Evolutionary conservation across 495 filamentous ascomycete species (phyloP), one percentile per base, ranked within the genome.

Genomic region (Trichoderma erinaceum): DNA sequence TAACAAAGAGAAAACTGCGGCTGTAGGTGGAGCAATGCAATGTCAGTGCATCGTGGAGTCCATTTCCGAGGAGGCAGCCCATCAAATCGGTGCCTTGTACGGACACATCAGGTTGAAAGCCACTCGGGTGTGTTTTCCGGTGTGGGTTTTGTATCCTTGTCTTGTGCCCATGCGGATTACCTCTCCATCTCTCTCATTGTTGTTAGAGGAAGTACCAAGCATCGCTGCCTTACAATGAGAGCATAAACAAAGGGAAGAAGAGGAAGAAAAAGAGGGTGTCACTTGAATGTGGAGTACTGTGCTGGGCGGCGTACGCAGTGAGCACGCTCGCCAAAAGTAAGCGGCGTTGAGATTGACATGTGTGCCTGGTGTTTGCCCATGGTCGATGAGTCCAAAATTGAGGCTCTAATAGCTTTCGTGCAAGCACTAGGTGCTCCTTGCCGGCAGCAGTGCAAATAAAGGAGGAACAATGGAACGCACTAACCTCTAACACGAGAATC

Each of bases 61-160:
- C 23, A 4, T 61, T 61, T 11, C 56, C 56, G 56, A 61, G 25
- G 56, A 21, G 56, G 56, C 23, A 61, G 27, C 56, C n/a, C 56
- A 56, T 18, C 8, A 29, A 61, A 32, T 4, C 16, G 23, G 11
- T 1, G 23, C 8, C 11, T 2, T 32, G 25, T 61, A 25, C 15
- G 27, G 23, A 32, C 27, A 61, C 56, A 61, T 32, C 27, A 38
- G 10, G 12, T 12, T 15, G 23, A 3, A 25, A 61, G 11, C 56
- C 56, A 61, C 56, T 61, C 56, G 56, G 56, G 56, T 61, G 13
- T 25, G 10, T 61, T 61, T 21, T 3, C 13, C 56, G 56, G 25
- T 16, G 44, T 48, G 44, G 44, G 44, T 15, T 48, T 48, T 48
- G 44, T 11, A 15, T 48, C 44, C 44, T 48, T n/a, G 44, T 48